Conservation (phyloP, 2,329 filamentous ascomycete genomes). For the Nothomitra cinnamomea region DNA sequence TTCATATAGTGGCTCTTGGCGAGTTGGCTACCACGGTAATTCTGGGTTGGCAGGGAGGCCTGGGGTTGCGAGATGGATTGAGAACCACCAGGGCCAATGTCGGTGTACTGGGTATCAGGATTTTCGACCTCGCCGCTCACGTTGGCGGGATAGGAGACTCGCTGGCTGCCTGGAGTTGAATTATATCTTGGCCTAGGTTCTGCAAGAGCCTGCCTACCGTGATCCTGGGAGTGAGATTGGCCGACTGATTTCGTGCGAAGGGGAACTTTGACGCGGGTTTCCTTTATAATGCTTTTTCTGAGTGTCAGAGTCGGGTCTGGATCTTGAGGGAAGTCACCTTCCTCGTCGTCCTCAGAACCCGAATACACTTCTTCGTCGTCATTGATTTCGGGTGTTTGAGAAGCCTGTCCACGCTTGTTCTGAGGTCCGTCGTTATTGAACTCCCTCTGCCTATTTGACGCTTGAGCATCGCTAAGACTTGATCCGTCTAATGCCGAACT, state of each 20-base stretch:
- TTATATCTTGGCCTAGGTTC: background rate
- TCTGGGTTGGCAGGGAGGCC: background rate
- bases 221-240: background rate
- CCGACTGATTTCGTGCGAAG: background rate
- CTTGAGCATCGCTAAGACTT: background rate
- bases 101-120: background rate
- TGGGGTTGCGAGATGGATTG: background rate
- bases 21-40: background rate
- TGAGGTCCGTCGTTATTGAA: background rate
- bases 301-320: background rate
- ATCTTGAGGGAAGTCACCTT: background rate
- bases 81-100: too few relatives aligned
- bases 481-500: background rate
- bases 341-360: background rate
- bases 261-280: background rate
- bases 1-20: background rate
- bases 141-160: background rate
- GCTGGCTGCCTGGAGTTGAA: background rate
- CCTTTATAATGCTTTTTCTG: background rate
- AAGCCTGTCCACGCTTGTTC: background rate
- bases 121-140: too few relatives aligned
- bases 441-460: background rate
- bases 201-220: background rate
- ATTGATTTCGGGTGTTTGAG: background rate
- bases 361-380: background rate